Evolutionary conservation across 306 rosid genomes (phyloP), one percentile per base, ranked within the genome.

Genomic region (Prunus mongolica): DNA sequence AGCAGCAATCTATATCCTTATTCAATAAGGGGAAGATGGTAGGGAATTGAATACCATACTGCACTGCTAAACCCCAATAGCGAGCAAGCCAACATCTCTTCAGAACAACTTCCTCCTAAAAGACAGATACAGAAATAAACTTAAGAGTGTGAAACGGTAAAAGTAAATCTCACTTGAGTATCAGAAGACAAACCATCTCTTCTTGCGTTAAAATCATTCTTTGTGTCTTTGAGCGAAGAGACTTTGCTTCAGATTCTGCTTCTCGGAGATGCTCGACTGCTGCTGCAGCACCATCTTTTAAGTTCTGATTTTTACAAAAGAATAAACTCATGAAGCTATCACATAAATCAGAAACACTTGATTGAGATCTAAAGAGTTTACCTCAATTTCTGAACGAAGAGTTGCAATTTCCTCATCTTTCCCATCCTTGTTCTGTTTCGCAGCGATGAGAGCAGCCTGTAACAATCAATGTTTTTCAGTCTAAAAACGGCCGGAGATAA

Each of bases 41-140:
- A 75, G 61, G 32, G 78, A 78, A 71, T 81, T 47, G 22, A 69
- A 79, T 91, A 96, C 99, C 99, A 80, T 91, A 87, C 78, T 91
- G 89, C 74, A 96, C 88, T 75, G 98, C 92, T 76, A 92, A 88
- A 76, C 91, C 91, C 99, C 99, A 96, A 79, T 92, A 91, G 81
- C 99, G 98, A 72, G 99, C 93, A 67, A 96, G 97, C 99, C 99
- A 92, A 81, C 99, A 96, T 83, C 99, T 84, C 93, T 92, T 96
- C 62, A 96, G 84, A 73, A 96, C 99, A 80, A 96, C 99, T 86
- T 93, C 98, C 86, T 93, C 98, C 98, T 93, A 71, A 76, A 81
- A 77, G 71, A 74, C 20, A 82, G 69, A 78, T n/a, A 28, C 32
- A 49, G 27, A 56, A 28, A 63, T 41, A 30, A 20, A 38, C 71